Percentiles rank a stretch among this genome's conserved stretches.
Conservation (phyloP, 1,284 basidiomycete species). For the Irpex rosettiformis region DNA sequence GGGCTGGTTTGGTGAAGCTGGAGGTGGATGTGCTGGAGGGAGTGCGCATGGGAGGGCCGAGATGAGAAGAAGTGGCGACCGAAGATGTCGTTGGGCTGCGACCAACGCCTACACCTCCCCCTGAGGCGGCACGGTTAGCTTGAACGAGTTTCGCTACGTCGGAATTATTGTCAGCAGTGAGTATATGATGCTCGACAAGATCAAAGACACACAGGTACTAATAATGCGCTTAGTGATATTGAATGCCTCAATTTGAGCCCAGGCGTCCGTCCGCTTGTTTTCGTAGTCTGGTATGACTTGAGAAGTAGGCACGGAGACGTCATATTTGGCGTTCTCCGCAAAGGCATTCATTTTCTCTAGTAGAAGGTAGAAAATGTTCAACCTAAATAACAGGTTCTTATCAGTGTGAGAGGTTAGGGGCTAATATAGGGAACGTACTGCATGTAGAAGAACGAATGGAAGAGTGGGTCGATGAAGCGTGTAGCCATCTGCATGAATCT, state of each 20-base stretch:
- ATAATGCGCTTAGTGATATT: slow-evolving; percentile 78
- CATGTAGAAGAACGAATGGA: slow-evolving; percentile 99
- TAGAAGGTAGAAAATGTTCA: slow-evolving; percentile 93
- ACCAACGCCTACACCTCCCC: slow-evolving; percentile 29
- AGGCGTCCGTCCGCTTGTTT: slow-evolving; percentile 75
- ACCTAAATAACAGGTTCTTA: slow-evolving; percentile 37
- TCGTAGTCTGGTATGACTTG: slow-evolving; percentile 83
- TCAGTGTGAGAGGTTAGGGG: neutral
- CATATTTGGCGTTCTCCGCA: slow-evolving; percentile 76
- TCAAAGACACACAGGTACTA: slow-evolving; percentile 69
- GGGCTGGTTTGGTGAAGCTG: slow-evolving; percentile 39
- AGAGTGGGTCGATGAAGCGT: slow-evolving; percentile 92
- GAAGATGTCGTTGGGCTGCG: slow-evolving; percentile 39
- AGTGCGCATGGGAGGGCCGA: slow-evolving; percentile 33
- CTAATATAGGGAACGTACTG: slow-evolving; percentile 60
- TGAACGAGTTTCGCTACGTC: slow-evolving; percentile 62
- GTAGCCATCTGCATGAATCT: slow-evolving; percentile 86
- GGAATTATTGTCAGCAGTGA: slow-evolving; percentile 6
- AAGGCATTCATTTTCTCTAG: slow-evolving; percentile 91
- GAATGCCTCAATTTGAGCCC: slow-evolving; percentile 72
- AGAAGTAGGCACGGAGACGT: slow-evolving; percentile 58
- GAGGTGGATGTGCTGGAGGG: slow-evolving; percentile 31
- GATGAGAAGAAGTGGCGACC: slow-evolving; percentile 33
- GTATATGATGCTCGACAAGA: neutral
- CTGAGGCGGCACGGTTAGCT: slow-evolving; percentile 35